Percentiles rank a stretch among this genome's conserved stretches.
Evolutionary conservation across 2,329 filamentous ascomycete genomes (phyloP).

Genomic region (Colletotrichum liaoningense): DNA sequence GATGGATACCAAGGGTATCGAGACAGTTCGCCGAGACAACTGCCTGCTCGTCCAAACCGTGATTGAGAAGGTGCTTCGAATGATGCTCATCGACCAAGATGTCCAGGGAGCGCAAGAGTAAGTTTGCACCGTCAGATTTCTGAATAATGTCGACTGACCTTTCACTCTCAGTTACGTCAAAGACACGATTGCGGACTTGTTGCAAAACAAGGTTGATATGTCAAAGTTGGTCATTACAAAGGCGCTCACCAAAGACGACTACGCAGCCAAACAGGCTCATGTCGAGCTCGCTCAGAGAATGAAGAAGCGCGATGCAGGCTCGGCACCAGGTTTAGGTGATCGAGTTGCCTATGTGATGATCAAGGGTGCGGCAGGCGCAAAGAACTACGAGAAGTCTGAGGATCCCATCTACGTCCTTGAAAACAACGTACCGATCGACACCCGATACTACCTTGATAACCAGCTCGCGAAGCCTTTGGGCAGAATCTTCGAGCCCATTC

Average conservation of each 20-base stretch:
- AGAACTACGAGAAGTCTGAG: constrained; percentile 97
- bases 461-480: constrained; percentile 94
- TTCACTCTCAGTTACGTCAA: constrained; percentile 84
- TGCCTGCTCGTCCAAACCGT: constrained; percentile 95
- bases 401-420: constrained; percentile 97
- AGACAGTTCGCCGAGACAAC: constrained; percentile 97
- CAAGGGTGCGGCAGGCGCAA: constrained; percentile 87
- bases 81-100: constrained; percentile 95
- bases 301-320: constrained; percentile 96
- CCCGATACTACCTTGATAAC: constrained; percentile 98
- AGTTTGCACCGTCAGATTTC: constrained; percentile 51
- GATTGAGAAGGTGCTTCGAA: constrained; percentile 94
- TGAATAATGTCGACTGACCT: constrained; percentile 34
- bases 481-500: constrained; percentile 97
- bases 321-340: constrained; percentile 91
- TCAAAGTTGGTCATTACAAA: constrained; percentile 99
- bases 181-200: constrained; percentile 90
- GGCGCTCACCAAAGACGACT: constrained; percentile 90
- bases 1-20: constrained; percentile 99
- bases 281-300: constrained; percentile 95
- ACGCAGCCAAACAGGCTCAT: constrained; percentile 93
- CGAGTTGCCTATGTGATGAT: constrained; percentile 99
- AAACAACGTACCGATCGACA: constrained; percentile 97
- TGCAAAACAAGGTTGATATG: constrained; percentile 99
- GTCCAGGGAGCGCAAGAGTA: constrained; percentile 92